Percentiles rank a stretch among this genome's conserved stretches.
These are phyloP conservation scores for Lactifluus pinguis DNA, from an alignment of 768 basidiomycete genomes.

Conservation along the genomic window DNA sequence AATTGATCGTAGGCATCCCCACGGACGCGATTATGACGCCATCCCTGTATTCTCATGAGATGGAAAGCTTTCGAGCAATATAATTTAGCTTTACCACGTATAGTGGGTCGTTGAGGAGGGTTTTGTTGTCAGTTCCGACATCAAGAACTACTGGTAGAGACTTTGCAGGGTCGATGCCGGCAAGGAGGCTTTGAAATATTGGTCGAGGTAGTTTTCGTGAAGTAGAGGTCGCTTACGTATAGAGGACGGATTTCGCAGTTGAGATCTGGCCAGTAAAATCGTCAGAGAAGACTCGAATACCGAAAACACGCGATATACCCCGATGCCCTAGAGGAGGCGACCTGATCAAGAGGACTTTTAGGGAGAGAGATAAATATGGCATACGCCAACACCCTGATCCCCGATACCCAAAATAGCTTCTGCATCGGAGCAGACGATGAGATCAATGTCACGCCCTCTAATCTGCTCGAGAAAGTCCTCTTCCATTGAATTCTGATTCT, in stretches of 20 bases:
- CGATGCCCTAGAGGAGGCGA: constrained; percentile 27
- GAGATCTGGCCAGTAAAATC: constrained; percentile 41
- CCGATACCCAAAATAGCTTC: constrained; percentile 80
- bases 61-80: neutral
- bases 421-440: constrained; percentile 77
- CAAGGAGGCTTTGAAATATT: constrained; percentile 40
- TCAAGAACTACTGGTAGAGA: constrained; percentile 56
- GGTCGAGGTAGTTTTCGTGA: neutral
- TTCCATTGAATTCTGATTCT: constrained; percentile 60
- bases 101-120: constrained; percentile 50
- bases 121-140: constrained; percentile 68
- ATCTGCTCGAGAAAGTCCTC: constrained; percentile 65
- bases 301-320: constrained; percentile 21
- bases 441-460: constrained; percentile 51
- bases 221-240: constrained; percentile 39
- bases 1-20: constrained; percentile 73
- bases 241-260: constrained; percentile 69
- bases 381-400: constrained; percentile 63
- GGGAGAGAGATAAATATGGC: constrained; percentile 13
- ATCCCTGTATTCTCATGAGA: constrained; percentile 43
- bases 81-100: constrained; percentile 45
- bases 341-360: neutral
- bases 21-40: constrained; percentile 57
- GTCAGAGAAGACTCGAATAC: neutral
- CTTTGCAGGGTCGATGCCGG: constrained; percentile 53